phyloP scores from a whole-genome alignment of 73 alveolate species.

The Paramecium sexaurelia region DNA sequence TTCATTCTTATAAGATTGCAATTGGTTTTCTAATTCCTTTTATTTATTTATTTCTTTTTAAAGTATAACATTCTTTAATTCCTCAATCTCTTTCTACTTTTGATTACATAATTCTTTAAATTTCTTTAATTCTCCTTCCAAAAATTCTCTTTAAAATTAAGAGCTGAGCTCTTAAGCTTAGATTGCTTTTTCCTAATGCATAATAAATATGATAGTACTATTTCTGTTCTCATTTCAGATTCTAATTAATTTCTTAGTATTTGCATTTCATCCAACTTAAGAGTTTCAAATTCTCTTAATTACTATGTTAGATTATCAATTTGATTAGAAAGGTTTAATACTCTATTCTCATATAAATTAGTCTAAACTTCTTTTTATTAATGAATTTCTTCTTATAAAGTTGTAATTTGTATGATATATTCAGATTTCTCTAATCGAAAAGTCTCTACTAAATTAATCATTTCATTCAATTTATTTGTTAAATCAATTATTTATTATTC shows the following conservation, averaged over 20 bases:
- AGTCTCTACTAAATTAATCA: neutral
- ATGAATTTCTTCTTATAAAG: neutral
- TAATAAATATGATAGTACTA: neutral
- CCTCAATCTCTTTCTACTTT: slow-evolving; percentile 16
- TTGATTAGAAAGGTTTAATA: neutral
- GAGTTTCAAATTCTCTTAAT: slow-evolving; percentile 6
- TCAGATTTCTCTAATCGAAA: neutral
- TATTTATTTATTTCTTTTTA: neutral
- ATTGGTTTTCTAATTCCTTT: slow-evolving; percentile 31
- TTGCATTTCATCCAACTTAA: neutral
- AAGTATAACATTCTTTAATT: neutral
- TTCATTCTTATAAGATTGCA: neutral
- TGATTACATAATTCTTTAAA: neutral
- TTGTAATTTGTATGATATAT: neutral
- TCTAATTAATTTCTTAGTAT: neutral
- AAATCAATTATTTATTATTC: slow-evolving; percentile 2
- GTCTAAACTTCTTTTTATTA: neutral
- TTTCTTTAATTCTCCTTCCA: slow-evolving; percentile 33
- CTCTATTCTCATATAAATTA: neutral
- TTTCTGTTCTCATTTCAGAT: neutral
- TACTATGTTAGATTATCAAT: neutral
- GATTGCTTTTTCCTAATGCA: neutral
- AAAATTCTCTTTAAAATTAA: slow-evolving; percentile 22
- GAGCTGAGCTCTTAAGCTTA: neutral
- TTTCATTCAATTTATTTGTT: slow-evolving; percentile 5